Conservation (phyloP, 805 yeast species). For the Ascoidea asiatica region DNA sequence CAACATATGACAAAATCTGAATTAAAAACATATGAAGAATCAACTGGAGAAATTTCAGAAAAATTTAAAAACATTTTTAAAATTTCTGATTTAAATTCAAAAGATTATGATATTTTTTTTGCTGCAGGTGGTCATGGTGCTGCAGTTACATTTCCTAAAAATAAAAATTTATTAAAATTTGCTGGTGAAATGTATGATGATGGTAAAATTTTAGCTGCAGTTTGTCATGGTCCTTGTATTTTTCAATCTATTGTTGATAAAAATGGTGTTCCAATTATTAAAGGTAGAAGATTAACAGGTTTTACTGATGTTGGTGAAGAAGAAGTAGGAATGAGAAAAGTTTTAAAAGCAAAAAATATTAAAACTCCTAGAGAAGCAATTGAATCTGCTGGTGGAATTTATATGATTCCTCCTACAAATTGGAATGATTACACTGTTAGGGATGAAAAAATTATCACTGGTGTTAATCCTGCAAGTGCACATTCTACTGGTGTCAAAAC, state of each 20-base stretch:
- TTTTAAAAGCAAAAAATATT: constrained; percentile 16
- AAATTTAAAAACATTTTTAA: constrained; percentile 27
- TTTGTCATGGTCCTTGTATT: constrained; percentile 60
- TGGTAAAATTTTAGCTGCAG: constrained; percentile 48
- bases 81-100: constrained; percentile 33
- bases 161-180: constrained; percentile 28
- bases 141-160: constrained; percentile 41
- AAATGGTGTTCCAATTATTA: constrained; percentile 29
- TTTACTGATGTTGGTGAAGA: constrained; percentile 45
- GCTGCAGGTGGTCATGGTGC: constrained; percentile 63
- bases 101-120: constrained; percentile 38
- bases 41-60: constrained; percentile 23
- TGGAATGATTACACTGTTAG: no score
- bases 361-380: constrained; percentile 22
- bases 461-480: no score
- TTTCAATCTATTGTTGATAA: constrained; percentile 33
- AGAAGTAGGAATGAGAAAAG: constrained; percentile 14
- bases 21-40: constrained; percentile 23
- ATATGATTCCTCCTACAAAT: constrained; percentile 26
- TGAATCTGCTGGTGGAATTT: constrained; percentile 22
- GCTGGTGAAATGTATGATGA: constrained; percentile 33
- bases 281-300: constrained; percentile 46
- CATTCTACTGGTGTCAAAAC: no score
- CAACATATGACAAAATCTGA: constrained; percentile 33
- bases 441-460: no score